Percentiles rank a stretch among this genome's conserved stretches.
phyloP scores from a whole-genome alignment of 2,329 filamentous ascomycete genomes.

The Drechslerella stenobrocha region DNA sequence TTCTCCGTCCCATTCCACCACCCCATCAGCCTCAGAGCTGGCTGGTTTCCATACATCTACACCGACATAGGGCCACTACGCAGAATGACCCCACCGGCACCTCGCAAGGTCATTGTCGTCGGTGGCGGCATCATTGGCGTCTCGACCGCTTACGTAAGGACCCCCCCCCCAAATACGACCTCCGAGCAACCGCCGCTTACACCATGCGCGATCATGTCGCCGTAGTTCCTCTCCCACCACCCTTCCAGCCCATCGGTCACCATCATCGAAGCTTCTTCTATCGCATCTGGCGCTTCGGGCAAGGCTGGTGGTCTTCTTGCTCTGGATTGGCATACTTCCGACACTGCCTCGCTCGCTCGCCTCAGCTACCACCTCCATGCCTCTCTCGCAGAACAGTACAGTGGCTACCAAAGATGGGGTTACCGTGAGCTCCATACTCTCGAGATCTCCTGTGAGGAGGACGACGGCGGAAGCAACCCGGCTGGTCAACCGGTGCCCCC shows the following conservation, averaged over 20 bases:
- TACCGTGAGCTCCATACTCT: slow-evolving; percentile 60
- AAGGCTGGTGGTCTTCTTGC: slow-evolving; percentile 91
- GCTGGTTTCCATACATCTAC: too few relatives aligned
- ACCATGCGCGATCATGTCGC: too few relatives aligned
- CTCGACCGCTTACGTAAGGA: slow-evolving; percentile 38
- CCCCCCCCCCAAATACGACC: neutral
- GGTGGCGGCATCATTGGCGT: slow-evolving; percentile 45
- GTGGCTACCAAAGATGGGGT: slow-evolving; percentile 78
- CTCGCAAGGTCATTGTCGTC: slow-evolving; percentile 32
- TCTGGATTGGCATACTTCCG: slow-evolving; percentile 48
- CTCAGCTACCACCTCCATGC: slow-evolving; percentile 82
- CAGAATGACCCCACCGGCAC: too few relatives aligned
- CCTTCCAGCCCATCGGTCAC: slow-evolving; percentile 75
- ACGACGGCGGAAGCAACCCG: too few relatives aligned
- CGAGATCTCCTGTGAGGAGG: slow-evolving; percentile 31
- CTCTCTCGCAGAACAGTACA: slow-evolving; percentile 80
- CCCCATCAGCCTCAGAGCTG: too few relatives aligned
- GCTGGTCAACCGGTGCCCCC: too few relatives aligned
- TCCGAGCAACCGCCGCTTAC: neutral
- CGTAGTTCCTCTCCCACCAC: slow-evolving; percentile 70
- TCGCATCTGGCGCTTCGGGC: slow-evolving; percentile 89
- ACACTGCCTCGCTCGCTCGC: slow-evolving; percentile 68
- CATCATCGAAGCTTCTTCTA: slow-evolving; percentile 78
- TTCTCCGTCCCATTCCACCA: too few relatives aligned
- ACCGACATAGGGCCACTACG: too few relatives aligned